Conservation (phyloP, 2,329 filamentous ascomycete species). For the Penicillium sp. region DNA sequence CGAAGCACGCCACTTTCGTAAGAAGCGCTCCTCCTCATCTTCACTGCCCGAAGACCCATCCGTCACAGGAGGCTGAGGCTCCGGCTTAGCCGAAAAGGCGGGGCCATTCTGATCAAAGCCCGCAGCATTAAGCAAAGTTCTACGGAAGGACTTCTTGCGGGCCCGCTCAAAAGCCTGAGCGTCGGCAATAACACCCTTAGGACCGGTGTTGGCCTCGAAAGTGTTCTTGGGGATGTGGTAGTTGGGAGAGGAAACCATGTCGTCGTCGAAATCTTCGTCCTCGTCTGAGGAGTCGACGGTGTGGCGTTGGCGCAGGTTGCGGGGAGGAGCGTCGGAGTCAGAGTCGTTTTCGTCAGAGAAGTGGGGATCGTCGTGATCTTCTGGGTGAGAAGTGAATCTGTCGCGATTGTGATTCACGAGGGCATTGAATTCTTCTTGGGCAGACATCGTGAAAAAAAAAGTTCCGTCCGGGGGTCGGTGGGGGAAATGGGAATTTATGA, state of each 20-base stretch:
- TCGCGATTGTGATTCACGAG: conserved; percentile 41
- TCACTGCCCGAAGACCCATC: conserved; percentile 38
- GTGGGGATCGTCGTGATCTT: conserved; percentile 37
- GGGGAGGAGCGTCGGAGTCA: conserved; percentile 14
- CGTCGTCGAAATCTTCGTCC: conserved; percentile 32
- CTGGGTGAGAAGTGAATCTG: conserved; percentile 40
- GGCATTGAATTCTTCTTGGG: conserved; percentile 50
- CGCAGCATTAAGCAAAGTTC: conserved; percentile 40
- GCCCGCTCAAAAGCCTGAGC: conserved; percentile 52
- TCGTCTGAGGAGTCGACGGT: conserved; percentile 33
- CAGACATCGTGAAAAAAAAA: conserved; percentile 40
- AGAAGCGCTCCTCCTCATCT: conserved; percentile 75
- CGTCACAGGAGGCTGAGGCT: conserved; percentile 22
- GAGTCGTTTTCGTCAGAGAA: conserved; percentile 23
- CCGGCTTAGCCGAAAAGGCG: conserved; percentile 24
- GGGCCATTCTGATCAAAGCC: conserved; percentile 31
- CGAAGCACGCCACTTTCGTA: conserved; percentile 80
- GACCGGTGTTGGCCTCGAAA: conserved; percentile 52
- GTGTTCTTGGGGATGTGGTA: conserved; percentile 48
- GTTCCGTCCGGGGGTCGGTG: conserved; percentile 6
- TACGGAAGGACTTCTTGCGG: conserved; percentile 48
- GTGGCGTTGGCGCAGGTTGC: conserved; percentile 19
- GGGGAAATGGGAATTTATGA: conserved; percentile 14
- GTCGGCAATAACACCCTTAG: conserved; percentile 54
- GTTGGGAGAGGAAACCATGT: conserved; percentile 34